phyloP scores from a whole-genome alignment of 2,329 filamentous ascomycete species.

The Sordariomycetes sp. region DNA sequence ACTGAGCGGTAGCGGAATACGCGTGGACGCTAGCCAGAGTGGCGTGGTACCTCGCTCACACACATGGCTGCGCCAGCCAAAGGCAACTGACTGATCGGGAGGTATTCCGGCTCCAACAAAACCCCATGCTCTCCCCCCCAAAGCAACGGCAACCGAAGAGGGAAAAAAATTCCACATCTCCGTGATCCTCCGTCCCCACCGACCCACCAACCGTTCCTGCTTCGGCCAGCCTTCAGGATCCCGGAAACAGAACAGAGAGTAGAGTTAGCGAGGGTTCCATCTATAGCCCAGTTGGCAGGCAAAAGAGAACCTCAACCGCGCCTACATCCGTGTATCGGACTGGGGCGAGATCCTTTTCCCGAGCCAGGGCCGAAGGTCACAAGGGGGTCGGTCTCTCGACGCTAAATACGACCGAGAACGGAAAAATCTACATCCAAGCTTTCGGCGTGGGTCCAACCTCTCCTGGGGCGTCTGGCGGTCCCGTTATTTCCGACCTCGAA shows the following conservation, averaged over 20 bases:
- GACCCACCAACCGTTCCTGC: not conserved
- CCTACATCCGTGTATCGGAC: not conserved
- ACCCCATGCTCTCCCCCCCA: not conserved
- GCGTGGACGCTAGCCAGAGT: constrained; percentile 2
- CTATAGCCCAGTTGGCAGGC: not conserved
- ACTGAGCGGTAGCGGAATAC: not conserved
- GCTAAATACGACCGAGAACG: not conserved
- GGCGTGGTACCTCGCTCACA: constrained; percentile 1
- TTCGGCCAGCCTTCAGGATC: not conserved
- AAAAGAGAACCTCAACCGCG: not conserved
- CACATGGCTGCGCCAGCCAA: not conserved
- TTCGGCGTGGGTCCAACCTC: not conserved
- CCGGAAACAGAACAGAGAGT: not conserved
- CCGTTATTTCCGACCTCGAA: not conserved
- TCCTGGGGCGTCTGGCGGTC: not conserved
- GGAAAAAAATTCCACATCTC: constrained; percentile 1
- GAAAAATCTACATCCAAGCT: not conserved
- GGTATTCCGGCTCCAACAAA: not conserved
- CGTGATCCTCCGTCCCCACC: constrained; percentile 1
- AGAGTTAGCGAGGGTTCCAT: not conserved
- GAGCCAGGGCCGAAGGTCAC: not conserved
- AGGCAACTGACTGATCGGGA: constrained; percentile 1
- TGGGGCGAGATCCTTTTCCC: not conserved
- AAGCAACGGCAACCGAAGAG: not conserved
- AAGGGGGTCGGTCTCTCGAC: not conserved